Percentiles rank a stretch among this genome's conserved stretches.
Conservation (phyloP, 371 early-diverging fungal species). For the Lichtheimia corymbifera region DNA sequence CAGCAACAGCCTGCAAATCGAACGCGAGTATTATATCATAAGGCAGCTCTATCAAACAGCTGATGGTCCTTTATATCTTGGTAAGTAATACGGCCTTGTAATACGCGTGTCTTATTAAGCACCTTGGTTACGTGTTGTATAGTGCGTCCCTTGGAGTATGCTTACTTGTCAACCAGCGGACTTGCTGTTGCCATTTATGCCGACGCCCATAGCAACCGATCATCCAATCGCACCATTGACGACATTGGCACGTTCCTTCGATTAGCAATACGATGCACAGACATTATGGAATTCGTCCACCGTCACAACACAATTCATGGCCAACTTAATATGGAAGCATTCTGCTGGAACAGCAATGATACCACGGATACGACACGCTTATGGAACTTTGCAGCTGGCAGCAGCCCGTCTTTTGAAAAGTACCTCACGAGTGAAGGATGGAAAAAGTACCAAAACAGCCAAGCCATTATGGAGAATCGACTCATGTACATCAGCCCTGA, state of each 20-base stretch:
- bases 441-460: slow-evolving; percentile 36
- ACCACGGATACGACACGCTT: slow-evolving; percentile 31
- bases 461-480: slow-evolving; percentile 12
- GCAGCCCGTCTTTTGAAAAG: slow-evolving; percentile 32
- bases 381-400: slow-evolving; percentile 29
- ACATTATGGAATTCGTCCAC: slow-evolving; percentile 47
- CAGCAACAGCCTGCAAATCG: slow-evolving; percentile 28
- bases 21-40: slow-evolving; percentile 44
- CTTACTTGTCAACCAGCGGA: slow-evolving; percentile 32
- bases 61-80: slow-evolving; percentile 31
- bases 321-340: slow-evolving; percentile 36
- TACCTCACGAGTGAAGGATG: slow-evolving; percentile 48
- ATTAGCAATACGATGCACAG: slow-evolving; percentile 47
- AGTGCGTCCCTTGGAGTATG: slow-evolving; percentile 44
- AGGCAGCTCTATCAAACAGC: slow-evolving; percentile 34
- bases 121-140: background rate
- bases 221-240: background rate
- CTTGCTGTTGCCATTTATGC: slow-evolving; percentile 39
- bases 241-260: slow-evolving; percentile 46
- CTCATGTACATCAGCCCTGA: slow-evolving; percentile 49
- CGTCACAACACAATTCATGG: slow-evolving; percentile 43
- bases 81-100: too few relatives aligned
- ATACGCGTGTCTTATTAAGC: too few relatives aligned
- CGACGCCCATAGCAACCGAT: slow-evolving; percentile 27
- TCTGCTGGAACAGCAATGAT: slow-evolving; percentile 32